A percentile compares a stretch with the other conserved stretches of the same genome.
Evolutionary conservation across 768 basidiomycete species (phyloP).

Genomic region (Vararia minispora): DNA sequence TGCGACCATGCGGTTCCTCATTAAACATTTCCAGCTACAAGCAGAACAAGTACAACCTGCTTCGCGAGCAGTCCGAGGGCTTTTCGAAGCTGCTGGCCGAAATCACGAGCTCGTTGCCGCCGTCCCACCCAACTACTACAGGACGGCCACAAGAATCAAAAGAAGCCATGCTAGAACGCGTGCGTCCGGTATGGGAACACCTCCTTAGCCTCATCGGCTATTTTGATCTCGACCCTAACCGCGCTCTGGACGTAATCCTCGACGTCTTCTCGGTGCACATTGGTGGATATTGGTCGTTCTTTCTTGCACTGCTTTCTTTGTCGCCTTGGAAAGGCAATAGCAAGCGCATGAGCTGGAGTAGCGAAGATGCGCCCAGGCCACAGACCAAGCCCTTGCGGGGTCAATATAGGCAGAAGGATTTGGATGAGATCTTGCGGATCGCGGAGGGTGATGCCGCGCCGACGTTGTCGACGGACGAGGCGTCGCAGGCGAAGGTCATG

Average conservation of each 20-base stretch:
- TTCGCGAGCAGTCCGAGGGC: conserved; percentile 95
- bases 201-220: conserved; percentile 86
- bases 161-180: conserved; percentile 48
- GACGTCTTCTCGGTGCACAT: conserved; percentile 83
- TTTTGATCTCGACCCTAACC: conserved; percentile 93
- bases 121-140: conserved; percentile 57
- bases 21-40: conserved; percentile 55
- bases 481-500: conserved; percentile 58
- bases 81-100: conserved; percentile 89
- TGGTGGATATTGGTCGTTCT: conserved; percentile 77
- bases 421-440: conserved; percentile 56
- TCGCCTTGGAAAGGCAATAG: conserved; percentile 59
- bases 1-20: neutral
- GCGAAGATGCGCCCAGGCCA: conserved; percentile 19
- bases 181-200: conserved; percentile 67
- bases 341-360: conserved; percentile 7
- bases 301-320: conserved; percentile 72
- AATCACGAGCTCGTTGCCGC: conserved; percentile 65
- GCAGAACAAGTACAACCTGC: conserved; percentile 96
- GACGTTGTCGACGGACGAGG: conserved; percentile 19
- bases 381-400: conserved; percentile 26
- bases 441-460: conserved; percentile 29
- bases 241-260: conserved; percentile 86
- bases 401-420: conserved; percentile 42
- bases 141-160: conserved; percentile 54